phyloP scores from a whole-genome alignment of 306 rosid genomes.

The Lathyrus oleraceus region DNA sequence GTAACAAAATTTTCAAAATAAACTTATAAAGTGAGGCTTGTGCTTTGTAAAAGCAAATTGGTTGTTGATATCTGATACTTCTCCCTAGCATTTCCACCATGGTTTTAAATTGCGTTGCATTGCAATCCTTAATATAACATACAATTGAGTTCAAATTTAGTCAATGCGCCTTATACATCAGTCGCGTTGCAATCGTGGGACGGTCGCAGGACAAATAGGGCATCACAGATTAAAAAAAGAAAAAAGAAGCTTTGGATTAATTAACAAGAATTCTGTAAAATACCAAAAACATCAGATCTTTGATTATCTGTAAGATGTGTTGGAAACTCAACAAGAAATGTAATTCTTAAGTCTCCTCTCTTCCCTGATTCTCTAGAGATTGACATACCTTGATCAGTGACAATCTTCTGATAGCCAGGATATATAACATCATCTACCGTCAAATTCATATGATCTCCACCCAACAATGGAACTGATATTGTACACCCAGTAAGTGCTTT shows the following conservation, averaged over 20 bases:
- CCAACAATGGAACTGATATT: constrained; percentile 63
- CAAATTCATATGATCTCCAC: constrained; percentile 59
- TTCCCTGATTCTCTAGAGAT: constrained; percentile 41
- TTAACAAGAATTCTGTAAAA: constrained; percentile 48
- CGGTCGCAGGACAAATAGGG: neutral
- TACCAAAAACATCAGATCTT: constrained; percentile 52
- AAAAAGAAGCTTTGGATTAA: neutral
- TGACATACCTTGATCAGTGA: constrained; percentile 76
- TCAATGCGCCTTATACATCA: neutral
- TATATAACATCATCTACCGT: constrained; percentile 49
- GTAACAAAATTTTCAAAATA: neutral
- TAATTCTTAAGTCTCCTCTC: constrained; percentile 66
- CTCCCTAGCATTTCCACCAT: neutral
- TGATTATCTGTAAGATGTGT: constrained; percentile 50
- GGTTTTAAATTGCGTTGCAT: neutral
- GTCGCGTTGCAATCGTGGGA: neutral
- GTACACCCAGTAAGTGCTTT: constrained; percentile 73
- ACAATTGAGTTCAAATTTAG: neutral
- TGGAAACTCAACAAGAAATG: constrained; percentile 71
- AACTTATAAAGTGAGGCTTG: neutral
- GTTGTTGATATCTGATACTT: neutral
- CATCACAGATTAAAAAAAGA: neutral
- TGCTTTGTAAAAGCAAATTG: constrained; percentile 3
- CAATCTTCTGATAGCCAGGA: constrained; percentile 59
- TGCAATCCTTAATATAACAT: neutral